Percentiles rank a stretch among this genome's conserved stretches.
These are phyloP conservation scores for Stevia rebaudiana DNA, from an alignment of 140 eudicot genomes.

Conservation along the genomic window DNA sequence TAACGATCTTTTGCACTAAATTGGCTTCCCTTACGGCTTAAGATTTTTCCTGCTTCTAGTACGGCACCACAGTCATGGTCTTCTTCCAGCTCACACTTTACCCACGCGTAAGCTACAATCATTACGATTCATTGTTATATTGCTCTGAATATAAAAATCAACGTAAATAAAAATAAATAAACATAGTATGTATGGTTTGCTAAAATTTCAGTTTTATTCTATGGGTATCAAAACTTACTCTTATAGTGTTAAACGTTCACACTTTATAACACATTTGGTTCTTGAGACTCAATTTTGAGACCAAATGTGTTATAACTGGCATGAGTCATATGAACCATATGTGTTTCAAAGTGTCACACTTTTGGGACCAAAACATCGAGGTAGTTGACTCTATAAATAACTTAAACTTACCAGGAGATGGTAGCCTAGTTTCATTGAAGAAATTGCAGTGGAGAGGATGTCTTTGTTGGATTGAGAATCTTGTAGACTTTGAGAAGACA, in stretches of 20 bases:
- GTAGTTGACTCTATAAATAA: no score
- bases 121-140: not conserved
- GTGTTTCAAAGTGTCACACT: no score
- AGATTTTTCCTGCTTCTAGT: constrained; percentile 33
- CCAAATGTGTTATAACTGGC: no score
- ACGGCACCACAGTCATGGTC: constrained; percentile 38
- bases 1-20: constrained; percentile 37
- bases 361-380: no score
- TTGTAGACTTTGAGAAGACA: constrained; percentile 36
- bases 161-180: no score
- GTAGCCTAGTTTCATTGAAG: constrained; percentile 38
- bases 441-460: constrained; percentile 48
- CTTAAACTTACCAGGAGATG: constrained; percentile 53
- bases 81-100: constrained; percentile 51
- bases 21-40: constrained; percentile 36
- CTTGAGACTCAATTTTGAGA: no score
- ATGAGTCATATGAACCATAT: no score
- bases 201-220: no score
- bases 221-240: no score
- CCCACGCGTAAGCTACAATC: constrained; percentile 48
- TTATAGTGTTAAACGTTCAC: no score
- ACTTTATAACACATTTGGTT: no score
- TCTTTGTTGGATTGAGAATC: constrained; percentile 50
- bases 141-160: not conserved
- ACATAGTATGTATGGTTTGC: no score